Base-by-base conservation (phyloP, 2,329 filamentous ascomycete genomes). In the Trichoderma aggressivum region DNA sequence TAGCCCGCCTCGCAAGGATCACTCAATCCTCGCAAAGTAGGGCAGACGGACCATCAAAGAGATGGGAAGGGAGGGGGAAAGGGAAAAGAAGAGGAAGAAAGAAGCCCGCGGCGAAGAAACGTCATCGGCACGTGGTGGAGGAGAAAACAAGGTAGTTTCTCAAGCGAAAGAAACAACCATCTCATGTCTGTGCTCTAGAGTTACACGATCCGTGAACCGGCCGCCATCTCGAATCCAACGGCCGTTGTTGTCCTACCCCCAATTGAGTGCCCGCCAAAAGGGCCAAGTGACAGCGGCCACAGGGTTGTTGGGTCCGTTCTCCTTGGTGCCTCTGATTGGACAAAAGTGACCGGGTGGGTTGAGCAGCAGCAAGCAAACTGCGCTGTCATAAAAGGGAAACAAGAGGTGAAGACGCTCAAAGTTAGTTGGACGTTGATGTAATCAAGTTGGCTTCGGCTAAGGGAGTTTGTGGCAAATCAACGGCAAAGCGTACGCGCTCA, bases 101-200 rank as follows among this genome's bases (percentile, higher is more conserved):
- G 53, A 55, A 21, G 7, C 32, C 34, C 21, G 18, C 53, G 26
- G 26, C 26, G 5, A 5, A 21, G 30, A 56, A 71, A 67, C 56
- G 34, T 36, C 53, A 26, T 34, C 56, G 58, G 63, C 70, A 67
- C 70, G 70, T 62, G 63, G 63, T 34, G 32, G 34, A 67, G 56
- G 32, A 43, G 47, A 61, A 47, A 47, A 39, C 43, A 16, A 60
- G 36, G 36, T 39, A 18, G 34, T 50, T 53, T 60, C 65, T 21
- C 56, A 24, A n/a, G 28, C 50, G 24, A 12, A 24, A 12, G 11
- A 43, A 30, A 55, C 62, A 26, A 30, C 70, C 61, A 39, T 32
- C 18, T 63, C 56, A 24, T 14, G 63, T 63, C 70, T 62, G 58
- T 71, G 56, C 63, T 55, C 32, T 34, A 10, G 60, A 34, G 69